Percentiles rank a stretch among this genome's conserved stretches.
These are phyloP conservation scores for Cryptococcus sp. DNA, from an alignment of 1,284 basidiomycete genomes.

Conservation along the genomic window DNA sequence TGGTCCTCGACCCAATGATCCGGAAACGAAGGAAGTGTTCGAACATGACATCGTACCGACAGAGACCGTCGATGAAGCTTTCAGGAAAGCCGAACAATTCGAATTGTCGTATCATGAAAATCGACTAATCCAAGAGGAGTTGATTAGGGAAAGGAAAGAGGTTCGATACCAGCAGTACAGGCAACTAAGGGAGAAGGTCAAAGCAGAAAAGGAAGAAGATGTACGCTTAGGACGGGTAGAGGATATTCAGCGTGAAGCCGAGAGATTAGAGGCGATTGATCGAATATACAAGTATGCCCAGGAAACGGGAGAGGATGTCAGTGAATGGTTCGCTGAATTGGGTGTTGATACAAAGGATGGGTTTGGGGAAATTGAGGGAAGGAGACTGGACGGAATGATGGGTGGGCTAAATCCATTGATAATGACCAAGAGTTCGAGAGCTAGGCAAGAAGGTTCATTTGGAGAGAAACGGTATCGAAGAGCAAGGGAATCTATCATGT, in stretches of 20 bases:
- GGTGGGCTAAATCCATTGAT: no score
- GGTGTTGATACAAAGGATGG: conserved; percentile 3
- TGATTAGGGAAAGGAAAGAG: conserved; percentile 11
- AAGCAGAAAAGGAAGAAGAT: conserved; percentile 12
- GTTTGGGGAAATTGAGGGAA: no score
- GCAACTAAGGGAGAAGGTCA: conserved; percentile 7
- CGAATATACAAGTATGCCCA: conserved; percentile 20
- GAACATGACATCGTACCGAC: neutral
- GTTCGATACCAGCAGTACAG: conserved; percentile 10
- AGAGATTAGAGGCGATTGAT: conserved; percentile 16
- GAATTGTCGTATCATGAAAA: conserved; percentile 15
- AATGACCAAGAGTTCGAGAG: no score
- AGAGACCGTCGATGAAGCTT: neutral
- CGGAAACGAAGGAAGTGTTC: neutral
- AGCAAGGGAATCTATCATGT: no score
- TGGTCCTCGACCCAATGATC: neutral
- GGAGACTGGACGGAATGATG: no score
- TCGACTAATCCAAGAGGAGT: conserved; percentile 12
- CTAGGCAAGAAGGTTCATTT: no score
- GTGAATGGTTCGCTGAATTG: conserved; percentile 24
- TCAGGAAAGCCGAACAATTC: conserved; percentile 14
- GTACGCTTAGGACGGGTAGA: conserved; percentile 6
- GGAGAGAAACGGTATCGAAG: no score
- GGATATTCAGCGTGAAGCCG: conserved; percentile 11
- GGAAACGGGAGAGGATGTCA: conserved; percentile 28